Percentiles rank a stretch among this genome's conserved stretches.
These are phyloP conservation scores for Colletotrichum lini DNA, from an alignment of 2,329 filamentous ascomycete species.

Conservation along the genomic window DNA sequence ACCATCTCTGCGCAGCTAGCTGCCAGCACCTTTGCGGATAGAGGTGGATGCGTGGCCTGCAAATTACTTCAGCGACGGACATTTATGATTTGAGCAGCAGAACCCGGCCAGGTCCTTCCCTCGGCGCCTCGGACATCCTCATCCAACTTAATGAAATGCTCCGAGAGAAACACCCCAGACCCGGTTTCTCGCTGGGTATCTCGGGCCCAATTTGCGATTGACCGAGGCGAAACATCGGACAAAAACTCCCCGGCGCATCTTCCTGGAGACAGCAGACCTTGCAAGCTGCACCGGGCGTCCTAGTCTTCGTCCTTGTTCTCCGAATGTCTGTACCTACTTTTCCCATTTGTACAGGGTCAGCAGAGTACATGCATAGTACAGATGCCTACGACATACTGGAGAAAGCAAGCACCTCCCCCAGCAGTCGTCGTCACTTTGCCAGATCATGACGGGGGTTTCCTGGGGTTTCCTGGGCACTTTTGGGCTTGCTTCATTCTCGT, in stretches of 20 bases:
- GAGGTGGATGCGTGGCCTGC: not conserved
- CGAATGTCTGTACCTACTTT: not conserved
- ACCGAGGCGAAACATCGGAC: conserved; percentile 36
- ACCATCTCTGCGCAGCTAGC: too few species aligned
- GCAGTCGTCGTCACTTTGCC: conserved; percentile 1
- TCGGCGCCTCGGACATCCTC: conserved; percentile 30
- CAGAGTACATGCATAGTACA: too few species aligned
- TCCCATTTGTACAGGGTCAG: not conserved
- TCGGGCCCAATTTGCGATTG: conserved; percentile 32
- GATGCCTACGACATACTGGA: too few species aligned
- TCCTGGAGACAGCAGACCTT: conserved; percentile 5
- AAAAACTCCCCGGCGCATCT: conserved; percentile 38
- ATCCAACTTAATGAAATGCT: conserved; percentile 41
- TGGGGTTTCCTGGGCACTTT: not conserved
- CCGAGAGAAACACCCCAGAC: conserved; percentile 40
- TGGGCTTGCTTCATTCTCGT: conserved; percentile 15
- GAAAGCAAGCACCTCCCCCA: conserved; percentile 20
- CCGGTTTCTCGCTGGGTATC: conserved; percentile 27
- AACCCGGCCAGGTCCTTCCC: conserved; percentile 15
- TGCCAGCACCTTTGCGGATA: too few species aligned
- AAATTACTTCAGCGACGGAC: not conserved
- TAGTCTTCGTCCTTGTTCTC: not conserved
- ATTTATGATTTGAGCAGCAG: not conserved
- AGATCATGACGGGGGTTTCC: not conserved
- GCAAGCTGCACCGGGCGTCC: not conserved